Evolutionary conservation across 805 yeast genomes (phyloP).

Genomic region (Hanseniaspora vineae): DNA sequence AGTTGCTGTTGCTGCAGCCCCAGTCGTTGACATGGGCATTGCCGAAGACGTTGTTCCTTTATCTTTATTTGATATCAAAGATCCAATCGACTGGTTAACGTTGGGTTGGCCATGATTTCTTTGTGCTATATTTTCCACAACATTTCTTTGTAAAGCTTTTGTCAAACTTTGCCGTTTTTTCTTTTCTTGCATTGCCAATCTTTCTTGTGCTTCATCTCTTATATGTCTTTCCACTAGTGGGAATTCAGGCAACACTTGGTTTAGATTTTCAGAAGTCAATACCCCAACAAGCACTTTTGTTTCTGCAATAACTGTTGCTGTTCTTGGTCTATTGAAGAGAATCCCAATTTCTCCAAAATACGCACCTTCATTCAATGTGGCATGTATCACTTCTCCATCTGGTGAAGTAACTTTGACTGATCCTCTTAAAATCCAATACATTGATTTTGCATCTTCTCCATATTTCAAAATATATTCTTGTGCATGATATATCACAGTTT

Average conservation of each 20-base stretch:
- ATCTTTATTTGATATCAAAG: not conserved
- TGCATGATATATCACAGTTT: constrained; percentile 49
- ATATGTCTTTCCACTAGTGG: constrained; percentile 57
- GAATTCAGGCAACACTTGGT: constrained; percentile 44
- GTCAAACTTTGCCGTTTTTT: constrained; percentile 27
- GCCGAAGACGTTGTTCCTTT: not conserved
- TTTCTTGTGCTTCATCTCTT: constrained; percentile 68
- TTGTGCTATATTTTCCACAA: not conserved
- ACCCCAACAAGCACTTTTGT: constrained; percentile 57
- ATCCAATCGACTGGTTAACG: not conserved
- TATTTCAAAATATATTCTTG: constrained; percentile 57
- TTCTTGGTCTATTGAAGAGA: constrained; percentile 59
- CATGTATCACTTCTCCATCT: constrained; percentile 65
- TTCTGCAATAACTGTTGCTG: constrained; percentile 66
- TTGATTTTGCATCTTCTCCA: constrained; percentile 62
- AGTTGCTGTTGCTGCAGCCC: too few species aligned
- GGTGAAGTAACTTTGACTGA: constrained; percentile 64
- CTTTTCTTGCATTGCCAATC: constrained; percentile 58
- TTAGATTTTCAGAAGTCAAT: constrained; percentile 49
- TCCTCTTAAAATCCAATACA: constrained; percentile 73
- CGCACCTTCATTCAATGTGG: constrained; percentile 55
- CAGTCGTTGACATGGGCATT: too few species aligned
- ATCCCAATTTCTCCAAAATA: constrained; percentile 76
- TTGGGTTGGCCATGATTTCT: not conserved
- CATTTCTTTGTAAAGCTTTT: not conserved